Evolutionary conservation across 2,329 filamentous ascomycete genomes (phyloP).

Genomic region (Elsinoe fawcettii): DNA sequence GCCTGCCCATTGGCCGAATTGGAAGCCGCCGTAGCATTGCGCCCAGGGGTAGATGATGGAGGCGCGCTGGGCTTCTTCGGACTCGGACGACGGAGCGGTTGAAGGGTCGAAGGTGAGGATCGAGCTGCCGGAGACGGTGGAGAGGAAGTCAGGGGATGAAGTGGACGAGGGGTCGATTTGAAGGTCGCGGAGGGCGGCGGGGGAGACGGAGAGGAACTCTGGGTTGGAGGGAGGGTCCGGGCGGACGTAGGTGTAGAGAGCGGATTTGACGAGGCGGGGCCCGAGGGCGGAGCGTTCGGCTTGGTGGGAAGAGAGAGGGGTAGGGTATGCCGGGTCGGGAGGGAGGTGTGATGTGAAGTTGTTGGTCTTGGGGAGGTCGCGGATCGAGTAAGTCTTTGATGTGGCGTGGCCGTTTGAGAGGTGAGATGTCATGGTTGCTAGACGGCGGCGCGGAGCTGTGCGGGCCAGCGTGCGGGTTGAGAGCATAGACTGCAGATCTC

Average conservation of each 20-base stretch:
- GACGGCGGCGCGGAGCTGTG: conserved; percentile 23
- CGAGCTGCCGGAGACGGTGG: conserved; percentile 73
- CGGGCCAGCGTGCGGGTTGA: conserved; percentile 16
- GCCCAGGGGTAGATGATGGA: conserved; percentile 89
- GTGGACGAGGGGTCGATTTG: conserved; percentile 64
- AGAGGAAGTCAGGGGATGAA: conserved; percentile 63
- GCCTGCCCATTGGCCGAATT: conserved; percentile 77
- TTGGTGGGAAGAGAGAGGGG: conserved; percentile 70
- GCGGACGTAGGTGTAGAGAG: conserved; percentile 83
- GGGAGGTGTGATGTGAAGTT: conserved; percentile 61
- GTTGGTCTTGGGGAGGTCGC: conserved; percentile 56
- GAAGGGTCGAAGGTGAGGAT: conserved; percentile 63
- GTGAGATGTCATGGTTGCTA: conserved; percentile 40
- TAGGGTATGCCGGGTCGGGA: conserved; percentile 68
- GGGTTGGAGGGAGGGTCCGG: conserved; percentile 65
- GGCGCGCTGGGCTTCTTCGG: conserved; percentile 49
- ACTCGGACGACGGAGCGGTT: conserved; percentile 16
- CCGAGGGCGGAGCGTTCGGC: conserved; percentile 68
- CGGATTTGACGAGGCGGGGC: conserved; percentile 75
- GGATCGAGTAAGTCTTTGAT: conserved; percentile 32
- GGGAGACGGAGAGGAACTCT: conserved; percentile 74
- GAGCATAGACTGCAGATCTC: conserved; percentile 17
- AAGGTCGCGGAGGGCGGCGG: conserved; percentile 71
- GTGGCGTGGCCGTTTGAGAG: conserved; percentile 25
- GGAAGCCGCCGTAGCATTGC: conserved; percentile 84